Evolutionary conservation across 148 eudicot genomes (phyloP).

Genomic region (Cornus suecica): DNA sequence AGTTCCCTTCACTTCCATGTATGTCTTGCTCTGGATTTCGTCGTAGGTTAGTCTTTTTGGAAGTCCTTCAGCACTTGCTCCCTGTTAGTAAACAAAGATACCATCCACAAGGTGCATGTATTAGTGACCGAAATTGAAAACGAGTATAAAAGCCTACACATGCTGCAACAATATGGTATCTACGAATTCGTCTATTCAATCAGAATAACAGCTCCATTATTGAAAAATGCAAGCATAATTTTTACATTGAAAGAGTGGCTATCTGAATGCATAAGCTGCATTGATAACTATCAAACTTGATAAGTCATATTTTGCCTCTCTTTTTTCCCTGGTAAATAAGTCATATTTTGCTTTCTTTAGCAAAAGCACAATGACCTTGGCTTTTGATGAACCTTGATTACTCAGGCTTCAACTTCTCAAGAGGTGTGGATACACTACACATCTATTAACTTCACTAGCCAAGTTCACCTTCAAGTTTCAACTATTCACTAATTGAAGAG

Average conservation of each 20-base stretch:
- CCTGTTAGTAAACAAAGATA: conserved; percentile 36
- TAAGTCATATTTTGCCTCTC: no score
- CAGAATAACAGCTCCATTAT: not conserved
- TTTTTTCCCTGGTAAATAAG: no score
- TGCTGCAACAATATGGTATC: no score
- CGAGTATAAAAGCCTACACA: not conserved
- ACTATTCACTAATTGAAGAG: no score
- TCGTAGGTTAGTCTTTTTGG: conserved; percentile 84
- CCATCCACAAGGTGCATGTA: not conserved
- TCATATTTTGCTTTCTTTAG: not conserved
- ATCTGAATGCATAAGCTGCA: not conserved
- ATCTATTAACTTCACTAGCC: no score
- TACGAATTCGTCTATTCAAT: no score
- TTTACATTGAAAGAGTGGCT: not conserved
- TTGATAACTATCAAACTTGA: not conserved
- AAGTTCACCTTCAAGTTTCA: no score
- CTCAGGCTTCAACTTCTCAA: no score
- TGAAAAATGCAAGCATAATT: no score
- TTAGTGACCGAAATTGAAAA: not conserved
- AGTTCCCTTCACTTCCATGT: conserved; percentile 94
- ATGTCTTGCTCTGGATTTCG: conserved; percentile 95
- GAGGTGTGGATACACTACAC: no score
- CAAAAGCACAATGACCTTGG: no score
- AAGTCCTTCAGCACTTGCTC: conserved; percentile 84
- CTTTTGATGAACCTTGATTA: no score